Conservation (phyloP, 2,329 filamentous ascomycete species). For the Aspergillus ochraceus region DNA sequence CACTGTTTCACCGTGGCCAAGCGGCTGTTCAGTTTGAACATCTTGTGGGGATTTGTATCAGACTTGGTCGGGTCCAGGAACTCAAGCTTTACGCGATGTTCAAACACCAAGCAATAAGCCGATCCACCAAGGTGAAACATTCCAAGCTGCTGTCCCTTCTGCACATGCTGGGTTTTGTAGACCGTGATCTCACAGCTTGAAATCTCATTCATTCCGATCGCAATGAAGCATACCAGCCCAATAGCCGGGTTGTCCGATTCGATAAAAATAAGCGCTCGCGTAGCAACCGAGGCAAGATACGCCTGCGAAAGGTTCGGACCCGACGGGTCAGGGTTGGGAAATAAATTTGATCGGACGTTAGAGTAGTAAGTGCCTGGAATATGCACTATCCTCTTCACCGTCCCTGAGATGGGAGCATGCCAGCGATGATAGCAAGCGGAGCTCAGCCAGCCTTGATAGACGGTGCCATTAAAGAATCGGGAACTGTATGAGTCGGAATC, state of each 20-base stretch:
- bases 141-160: not conserved
- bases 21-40: slow-evolving; percentile 2
- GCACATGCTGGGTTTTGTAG: not conserved
- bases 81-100: not conserved
- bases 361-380: slow-evolving; percentile 1
- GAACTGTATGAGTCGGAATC: not conserved
- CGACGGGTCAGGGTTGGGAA: not conserved
- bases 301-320: not conserved
- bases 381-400: not conserved
- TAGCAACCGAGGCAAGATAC: slow-evolving; percentile 1
- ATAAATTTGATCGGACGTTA: not conserved
- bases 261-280: slow-evolving; percentile 1
- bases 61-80: not conserved
- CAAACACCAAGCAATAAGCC: slow-evolving; percentile 1
- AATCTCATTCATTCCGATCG: slow-evolving; percentile 2
- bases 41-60: not conserved
- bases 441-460: slow-evolving; percentile 1
- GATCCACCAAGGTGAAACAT: slow-evolving; percentile 5
- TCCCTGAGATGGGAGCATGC: slow-evolving; percentile 2
- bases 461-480: not conserved
- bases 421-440: slow-evolving; percentile 2
- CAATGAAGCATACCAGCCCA: slow-evolving; percentile 4
- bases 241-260: not conserved
- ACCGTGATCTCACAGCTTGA: slow-evolving; percentile 2
- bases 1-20: not conserved